A percentile compares a stretch with the other conserved stretches of the same genome.
Evolutionary conservation across 768 basidiomycete genomes (phyloP).

Genomic region (Pleurotus ostreatus): DNA sequence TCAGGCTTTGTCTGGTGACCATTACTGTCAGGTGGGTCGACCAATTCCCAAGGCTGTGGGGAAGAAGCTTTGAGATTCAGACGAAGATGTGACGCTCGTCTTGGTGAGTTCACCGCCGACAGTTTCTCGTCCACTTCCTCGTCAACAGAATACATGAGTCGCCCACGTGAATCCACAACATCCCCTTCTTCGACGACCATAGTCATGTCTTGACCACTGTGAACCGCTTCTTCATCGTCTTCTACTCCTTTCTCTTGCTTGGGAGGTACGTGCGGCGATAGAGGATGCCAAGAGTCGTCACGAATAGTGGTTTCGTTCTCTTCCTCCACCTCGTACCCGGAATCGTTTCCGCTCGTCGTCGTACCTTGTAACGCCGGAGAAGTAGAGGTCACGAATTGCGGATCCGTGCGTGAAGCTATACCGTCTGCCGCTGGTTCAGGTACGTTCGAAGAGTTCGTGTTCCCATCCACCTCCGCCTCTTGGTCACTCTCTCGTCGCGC

Average conservation of each 20-base stretch:
- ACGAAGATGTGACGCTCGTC: conserved; percentile 41
- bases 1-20: conserved; percentile 29
- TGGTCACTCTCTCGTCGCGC: background rate
- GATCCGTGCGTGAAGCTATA: conserved; percentile 6
- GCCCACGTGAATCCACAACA: conserved; percentile 20
- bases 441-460: conserved; percentile 3
- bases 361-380: conserved; percentile 7
- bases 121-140: conserved; percentile 20
- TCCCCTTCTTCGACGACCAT: conserved; percentile 14
- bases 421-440: conserved; percentile 17
- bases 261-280: conserved; percentile 10
- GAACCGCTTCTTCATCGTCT: conserved; percentile 6
- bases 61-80: conserved; percentile 48
- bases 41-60: conserved; percentile 66
- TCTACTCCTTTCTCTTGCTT: background rate
- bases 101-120: conserved; percentile 21
- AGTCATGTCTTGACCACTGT: conserved; percentile 9
- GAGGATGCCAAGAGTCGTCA: background rate
- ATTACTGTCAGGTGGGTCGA: conserved; percentile 43
- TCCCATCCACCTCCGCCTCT: conserved; percentile 12
- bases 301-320: conserved; percentile 1
- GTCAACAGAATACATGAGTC: conserved; percentile 19
- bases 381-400: background rate
- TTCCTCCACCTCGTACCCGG: conserved; percentile 5
- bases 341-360: background rate